phyloP scores from a whole-genome alignment of 2,329 filamentous ascomycete genomes.

The Chlorencoelia australis region DNA sequence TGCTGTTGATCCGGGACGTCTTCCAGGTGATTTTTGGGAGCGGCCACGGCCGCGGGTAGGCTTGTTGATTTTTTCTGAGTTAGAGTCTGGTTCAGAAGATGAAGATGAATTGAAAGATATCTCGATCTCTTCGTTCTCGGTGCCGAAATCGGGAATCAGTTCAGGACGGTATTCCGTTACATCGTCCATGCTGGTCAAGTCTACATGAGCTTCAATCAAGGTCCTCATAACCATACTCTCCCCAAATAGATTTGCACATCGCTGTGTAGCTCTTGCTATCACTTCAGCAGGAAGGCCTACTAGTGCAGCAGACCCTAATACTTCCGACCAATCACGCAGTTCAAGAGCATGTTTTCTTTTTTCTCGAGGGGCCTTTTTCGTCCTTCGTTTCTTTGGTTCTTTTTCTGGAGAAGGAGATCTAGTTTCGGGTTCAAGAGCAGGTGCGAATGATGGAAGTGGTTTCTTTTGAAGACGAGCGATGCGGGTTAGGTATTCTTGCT shows the following conservation, averaged over 20 bases:
- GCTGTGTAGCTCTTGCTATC: constrained; percentile 57
- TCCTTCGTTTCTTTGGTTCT: constrained; percentile 6
- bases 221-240: constrained; percentile 51
- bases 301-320: constrained; percentile 68
- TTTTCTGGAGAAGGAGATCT: constrained; percentile 6
- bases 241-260: constrained; percentile 68
- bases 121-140: constrained; percentile 3
- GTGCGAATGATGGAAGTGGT: constrained; percentile 31
- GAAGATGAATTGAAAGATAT: too few species aligned
- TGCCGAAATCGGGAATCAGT: constrained; percentile 12
- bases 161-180: constrained; percentile 20
- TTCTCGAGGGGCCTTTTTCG: not conserved
- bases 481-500: constrained; percentile 36
- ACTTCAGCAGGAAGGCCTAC: constrained; percentile 57
- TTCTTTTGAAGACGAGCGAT: constrained; percentile 34
- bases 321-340: constrained; percentile 69
- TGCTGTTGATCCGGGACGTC: too few species aligned
- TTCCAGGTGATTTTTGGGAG: constrained; percentile 3
- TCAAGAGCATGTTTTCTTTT: constrained; percentile 15
- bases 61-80: not conserved
- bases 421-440: constrained; percentile 1
- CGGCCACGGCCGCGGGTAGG: not conserved
- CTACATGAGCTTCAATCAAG: constrained; percentile 14
- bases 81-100: not conserved
- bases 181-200: constrained; percentile 5